These are phyloP conservation scores for Talaromyces sp. DNA, from an alignment of 2,329 filamentous ascomycete genomes.

Conservation along the genomic window DNA sequence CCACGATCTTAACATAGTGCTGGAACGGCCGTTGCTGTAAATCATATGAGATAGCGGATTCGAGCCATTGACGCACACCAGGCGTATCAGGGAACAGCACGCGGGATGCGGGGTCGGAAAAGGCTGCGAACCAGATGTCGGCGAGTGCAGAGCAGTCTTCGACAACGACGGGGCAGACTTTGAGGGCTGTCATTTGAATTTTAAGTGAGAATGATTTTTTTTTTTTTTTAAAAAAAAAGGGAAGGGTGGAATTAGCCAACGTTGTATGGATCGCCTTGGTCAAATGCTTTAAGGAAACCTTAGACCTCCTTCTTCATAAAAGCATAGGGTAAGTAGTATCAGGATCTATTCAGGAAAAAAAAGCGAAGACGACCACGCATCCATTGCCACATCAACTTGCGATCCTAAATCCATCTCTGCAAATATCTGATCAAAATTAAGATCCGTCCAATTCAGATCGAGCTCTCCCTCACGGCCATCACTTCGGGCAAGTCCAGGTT, in stretches of 20 bases:
- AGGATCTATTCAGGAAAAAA: neutral
- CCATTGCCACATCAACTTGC: neutral
- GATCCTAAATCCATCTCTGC: conserved; percentile 1
- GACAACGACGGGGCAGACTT: neutral
- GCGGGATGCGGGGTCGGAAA: neutral
- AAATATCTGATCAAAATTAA: conserved; percentile 5
- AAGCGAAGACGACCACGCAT: neutral
- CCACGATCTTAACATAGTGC: neutral
- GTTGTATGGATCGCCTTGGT: neutral
- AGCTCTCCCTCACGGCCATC: neutral
- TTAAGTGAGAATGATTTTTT: neutral
- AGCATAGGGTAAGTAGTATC: neutral
- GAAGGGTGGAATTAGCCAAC: neutral
- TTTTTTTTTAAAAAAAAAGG: too few species aligned
- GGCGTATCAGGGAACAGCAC: neutral
- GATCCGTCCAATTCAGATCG: neutral
- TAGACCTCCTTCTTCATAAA: neutral
- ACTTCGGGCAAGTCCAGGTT: neutral
- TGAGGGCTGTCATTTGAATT: neutral
- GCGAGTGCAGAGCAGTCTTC: neutral
- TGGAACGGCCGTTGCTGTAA: neutral
- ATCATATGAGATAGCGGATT: neutral
- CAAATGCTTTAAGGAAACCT: too few species aligned
- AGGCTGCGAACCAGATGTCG: conserved; percentile 5
- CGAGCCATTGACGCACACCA: conserved; percentile 5